Evolutionary conservation across 331 rosid species (phyloP).

Genomic region (Pyracantha coccinea): DNA sequence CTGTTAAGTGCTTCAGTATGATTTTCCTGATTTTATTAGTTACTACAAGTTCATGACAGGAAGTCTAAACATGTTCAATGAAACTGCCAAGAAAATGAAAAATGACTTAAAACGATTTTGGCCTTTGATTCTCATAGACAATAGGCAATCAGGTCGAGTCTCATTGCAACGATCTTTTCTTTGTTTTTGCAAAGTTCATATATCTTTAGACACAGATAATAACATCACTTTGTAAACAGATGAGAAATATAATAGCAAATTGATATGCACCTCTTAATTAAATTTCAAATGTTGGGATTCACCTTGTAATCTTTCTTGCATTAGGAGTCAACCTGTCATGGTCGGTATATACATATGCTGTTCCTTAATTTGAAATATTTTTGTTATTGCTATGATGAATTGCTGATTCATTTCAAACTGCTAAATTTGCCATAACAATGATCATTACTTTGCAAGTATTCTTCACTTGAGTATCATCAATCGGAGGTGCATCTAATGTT

Average conservation of each 20-base stretch:
- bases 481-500: neutral
- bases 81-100: neutral
- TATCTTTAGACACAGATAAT: neutral
- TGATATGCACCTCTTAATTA: neutral
- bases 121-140: neutral
- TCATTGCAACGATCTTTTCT: neutral
- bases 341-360: neutral
- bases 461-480: neutral
- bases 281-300: neutral
- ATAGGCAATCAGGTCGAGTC: neutral
- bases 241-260: neutral
- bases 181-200: neutral
- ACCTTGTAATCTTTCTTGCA: neutral
- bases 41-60: neutral
- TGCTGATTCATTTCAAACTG: neutral
- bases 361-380: neutral
- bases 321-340: neutral
- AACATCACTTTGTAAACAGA: neutral
- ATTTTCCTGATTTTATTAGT: neutral
- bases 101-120: neutral
- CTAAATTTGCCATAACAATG: neutral
- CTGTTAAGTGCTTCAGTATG: neutral
- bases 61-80: neutral
- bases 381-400: neutral
- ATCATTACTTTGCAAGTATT: neutral